These are phyloP conservation scores for Chlamydomonas sp. DNA, from an alignment of 139 green algal genomes.

Conservation along the genomic window DNA sequence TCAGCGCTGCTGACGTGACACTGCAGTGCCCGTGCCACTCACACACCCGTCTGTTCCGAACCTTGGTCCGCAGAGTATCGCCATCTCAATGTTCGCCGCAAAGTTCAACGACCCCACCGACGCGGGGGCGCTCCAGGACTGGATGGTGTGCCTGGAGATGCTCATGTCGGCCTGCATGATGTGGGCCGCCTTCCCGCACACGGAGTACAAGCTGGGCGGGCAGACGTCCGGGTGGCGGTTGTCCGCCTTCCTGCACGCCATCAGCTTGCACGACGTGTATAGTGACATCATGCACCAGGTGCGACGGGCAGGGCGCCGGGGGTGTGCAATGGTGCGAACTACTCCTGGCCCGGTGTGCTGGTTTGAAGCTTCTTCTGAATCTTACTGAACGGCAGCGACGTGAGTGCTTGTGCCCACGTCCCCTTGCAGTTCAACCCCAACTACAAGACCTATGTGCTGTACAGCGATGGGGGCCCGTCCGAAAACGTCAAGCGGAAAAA, in stretches of 20 bases:
- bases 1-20: background rate
- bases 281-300: conserved; percentile 89
- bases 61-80: conserved; percentile 68
- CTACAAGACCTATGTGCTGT: conserved; percentile 95
- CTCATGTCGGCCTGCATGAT: conserved; percentile 82
- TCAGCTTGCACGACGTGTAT: conserved; percentile 90
- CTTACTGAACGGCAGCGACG: background rate
- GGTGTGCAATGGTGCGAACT: background rate
- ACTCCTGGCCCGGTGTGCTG: background rate
- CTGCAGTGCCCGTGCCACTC: background rate
- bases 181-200: conserved; percentile 91
- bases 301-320: background rate
- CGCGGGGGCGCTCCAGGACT: conserved; percentile 90
- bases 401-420: background rate
- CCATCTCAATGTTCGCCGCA: conserved; percentile 69
- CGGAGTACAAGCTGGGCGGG: conserved; percentile 77
- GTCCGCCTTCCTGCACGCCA: conserved; percentile 81
- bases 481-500: conserved; percentile 72
- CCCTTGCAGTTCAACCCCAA: conserved; percentile 83
- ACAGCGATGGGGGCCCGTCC: conserved; percentile 74
- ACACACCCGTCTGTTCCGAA: background rate
- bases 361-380: background rate
- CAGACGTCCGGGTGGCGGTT: conserved; percentile 32
- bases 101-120: conserved; percentile 68
- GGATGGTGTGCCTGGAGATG: conserved; percentile 97